Conservation (phyloP, 2,329 filamentous ascomycete species). For the Fusarium denticulatum region DNA sequence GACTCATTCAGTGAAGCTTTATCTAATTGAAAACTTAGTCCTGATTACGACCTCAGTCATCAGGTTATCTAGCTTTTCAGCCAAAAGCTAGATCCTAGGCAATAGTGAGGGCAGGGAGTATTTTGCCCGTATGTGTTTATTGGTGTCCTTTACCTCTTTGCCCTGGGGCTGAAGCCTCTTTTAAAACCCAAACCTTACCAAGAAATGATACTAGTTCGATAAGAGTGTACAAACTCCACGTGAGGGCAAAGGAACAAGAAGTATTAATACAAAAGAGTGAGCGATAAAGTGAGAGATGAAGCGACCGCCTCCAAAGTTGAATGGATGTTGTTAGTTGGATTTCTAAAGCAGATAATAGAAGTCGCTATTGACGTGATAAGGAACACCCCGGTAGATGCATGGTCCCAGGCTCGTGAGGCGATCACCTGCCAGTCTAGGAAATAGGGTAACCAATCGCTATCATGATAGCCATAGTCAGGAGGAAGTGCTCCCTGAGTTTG, state of each 20-base stretch:
- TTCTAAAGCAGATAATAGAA: slow-evolving; percentile 10
- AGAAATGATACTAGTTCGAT: background rate
- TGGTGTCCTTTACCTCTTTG: too few species aligned
- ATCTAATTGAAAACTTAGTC: too few species aligned
- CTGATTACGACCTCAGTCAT: too few species aligned
- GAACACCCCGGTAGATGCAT: slow-evolving; percentile 40
- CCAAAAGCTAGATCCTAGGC: too few species aligned
- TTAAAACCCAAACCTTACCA: too few species aligned
- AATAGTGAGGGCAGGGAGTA: too few species aligned
- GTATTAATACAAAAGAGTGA: background rate
- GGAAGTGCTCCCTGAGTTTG: background rate
- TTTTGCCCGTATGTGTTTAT: too few species aligned
- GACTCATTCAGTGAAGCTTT: too few species aligned
- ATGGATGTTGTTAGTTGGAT: background rate
- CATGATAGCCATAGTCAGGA: background rate
- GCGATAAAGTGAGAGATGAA: background rate
- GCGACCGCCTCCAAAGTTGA: background rate
- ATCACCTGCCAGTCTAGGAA: slow-evolving; percentile 39
- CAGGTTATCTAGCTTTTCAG: too few species aligned
- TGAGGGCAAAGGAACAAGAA: background rate
- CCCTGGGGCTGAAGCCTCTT: too few species aligned
- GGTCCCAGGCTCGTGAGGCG: slow-evolving; percentile 36
- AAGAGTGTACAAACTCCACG: background rate
- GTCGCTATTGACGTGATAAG: slow-evolving; percentile 37
- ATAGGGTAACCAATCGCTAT: slow-evolving; percentile 33